These are phyloP conservation scores for Skeletonema grethae DNA, from an alignment of 108 stramenopile genomes.

Conservation along the genomic window DNA sequence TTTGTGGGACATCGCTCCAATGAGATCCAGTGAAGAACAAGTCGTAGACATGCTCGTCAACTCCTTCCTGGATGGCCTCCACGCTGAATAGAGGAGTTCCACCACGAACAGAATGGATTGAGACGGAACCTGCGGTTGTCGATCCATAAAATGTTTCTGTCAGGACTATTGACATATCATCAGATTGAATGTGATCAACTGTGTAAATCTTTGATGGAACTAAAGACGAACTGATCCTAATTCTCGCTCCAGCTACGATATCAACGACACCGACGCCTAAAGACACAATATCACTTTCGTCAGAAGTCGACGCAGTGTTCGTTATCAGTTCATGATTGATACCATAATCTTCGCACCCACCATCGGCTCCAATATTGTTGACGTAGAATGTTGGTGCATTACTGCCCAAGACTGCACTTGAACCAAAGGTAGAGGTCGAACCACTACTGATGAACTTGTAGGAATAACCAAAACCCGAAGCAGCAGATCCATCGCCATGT, in stretches of 20 bases:
- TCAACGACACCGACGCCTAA: conserved; percentile 8
- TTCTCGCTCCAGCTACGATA: conserved; percentile 33
- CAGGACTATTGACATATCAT: conserved; percentile 34
- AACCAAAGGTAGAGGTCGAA: conserved; percentile 29
- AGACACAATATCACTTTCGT: conserved; percentile 41
- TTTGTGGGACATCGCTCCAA: conserved; percentile 58
- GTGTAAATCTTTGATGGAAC: conserved; percentile 48
- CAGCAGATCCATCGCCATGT: conserved; percentile 55
- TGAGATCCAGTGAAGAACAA: conserved; percentile 69
- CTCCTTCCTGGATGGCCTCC: conserved; percentile 32
- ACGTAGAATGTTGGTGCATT: conserved; percentile 57
- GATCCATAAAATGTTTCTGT: conserved; percentile 40
- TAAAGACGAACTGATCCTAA: conserved; percentile 37
- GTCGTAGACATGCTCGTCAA: conserved; percentile 74
- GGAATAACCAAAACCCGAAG: conserved; percentile 70
- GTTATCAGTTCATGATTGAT: conserved; percentile 50
- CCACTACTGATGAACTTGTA: conserved; percentile 55
- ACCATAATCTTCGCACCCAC: conserved; percentile 67
- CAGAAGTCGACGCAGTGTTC: conserved; percentile 45
- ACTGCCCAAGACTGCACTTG: conserved; percentile 60
- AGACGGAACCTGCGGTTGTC: conserved; percentile 19
- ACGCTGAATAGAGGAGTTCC: conserved; percentile 52
- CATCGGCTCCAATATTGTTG: conserved; percentile 46
- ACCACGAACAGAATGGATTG: conserved; percentile 36
- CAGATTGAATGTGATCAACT: conserved; percentile 37